Base-by-base conservation (phyloP, 495 filamentous ascomycete species). In the Penicillium manginii region DNA sequence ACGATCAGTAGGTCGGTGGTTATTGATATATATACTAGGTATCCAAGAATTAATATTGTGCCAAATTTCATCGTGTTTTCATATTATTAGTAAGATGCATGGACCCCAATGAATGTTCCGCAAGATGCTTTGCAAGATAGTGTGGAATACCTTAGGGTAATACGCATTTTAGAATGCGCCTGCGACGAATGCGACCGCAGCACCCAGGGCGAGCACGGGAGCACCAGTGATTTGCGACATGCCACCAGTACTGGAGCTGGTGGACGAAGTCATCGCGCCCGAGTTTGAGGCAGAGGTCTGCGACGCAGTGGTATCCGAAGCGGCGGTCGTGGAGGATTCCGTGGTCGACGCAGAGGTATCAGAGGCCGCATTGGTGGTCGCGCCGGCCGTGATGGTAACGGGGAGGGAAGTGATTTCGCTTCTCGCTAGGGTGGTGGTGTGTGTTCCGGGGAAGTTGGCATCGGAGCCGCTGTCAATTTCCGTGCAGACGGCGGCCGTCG, bases 401-500 rank as follows among this genome's bases (percentile, higher is more conserved):
- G 74, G 68, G 35, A 72, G 47, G 3, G 56, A 58, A 5, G 50
- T 62, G 18, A 62, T 53, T 18, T 72, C 59, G n/a, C 18, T 47
- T 2, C 56, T 42, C 3, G 18, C 46, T 2, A 66, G 17, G 3
- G 65, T 71, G 7, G 8, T 47, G 5, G 65, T 71, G 48, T 45
- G 51, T 9, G 63, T 62, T 0, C 66, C 67, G 1, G 64, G 66
- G 46, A 55, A 61, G 35, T 69, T 72, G n/a, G 65, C 65, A 12
- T 60, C 68, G 15, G 57, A 42, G 19, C 70, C 69, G 12, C 63
- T 63, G n/a, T 55, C 43, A 22, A 64, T 68, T 8, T 64, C 64
- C 18, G 67, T 72, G 58, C 78, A 81, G 23, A 67, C 62, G 19
- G 66, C 76, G 26, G 69, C 63, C 9, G 68, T 71, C n/a, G 74